Conservation (phyloP, 768 basidiomycete genomes). For the Mycena metata region DNA sequence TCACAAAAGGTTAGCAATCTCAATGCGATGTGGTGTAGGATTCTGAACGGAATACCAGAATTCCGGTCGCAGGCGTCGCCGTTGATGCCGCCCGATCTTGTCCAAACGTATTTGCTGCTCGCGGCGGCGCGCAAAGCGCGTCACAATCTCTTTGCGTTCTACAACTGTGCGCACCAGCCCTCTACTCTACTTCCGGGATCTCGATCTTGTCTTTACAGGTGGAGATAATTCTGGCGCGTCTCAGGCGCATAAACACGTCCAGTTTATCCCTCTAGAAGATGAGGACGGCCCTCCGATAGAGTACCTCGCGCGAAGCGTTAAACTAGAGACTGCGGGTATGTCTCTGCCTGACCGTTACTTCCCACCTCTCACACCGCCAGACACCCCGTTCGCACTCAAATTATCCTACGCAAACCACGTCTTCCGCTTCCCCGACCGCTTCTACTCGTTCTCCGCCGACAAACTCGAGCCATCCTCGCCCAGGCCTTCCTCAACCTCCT, state of each 20-base stretch:
- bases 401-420: conserved; percentile 89
- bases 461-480: conserved; percentile 67
- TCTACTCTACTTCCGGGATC: background rate
- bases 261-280: conserved; percentile 77
- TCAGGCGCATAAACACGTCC: conserved; percentile 93
- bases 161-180: conserved; percentile 75
- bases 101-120: conserved; percentile 81
- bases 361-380: conserved; percentile 50
- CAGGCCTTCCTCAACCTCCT: conserved; percentile 78
- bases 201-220: conserved; percentile 56
- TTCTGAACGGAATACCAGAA: conserved; percentile 55
- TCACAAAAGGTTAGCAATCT: conserved; percentile 77
- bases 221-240: conserved; percentile 88
- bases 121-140: conserved; percentile 74
- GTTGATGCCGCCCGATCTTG: conserved; percentile 82
- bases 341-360: background rate
- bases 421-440: conserved; percentile 66
- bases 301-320: conserved; percentile 67
- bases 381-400: conserved; percentile 77
- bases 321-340: conserved; percentile 71
- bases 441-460: conserved; percentile 53
- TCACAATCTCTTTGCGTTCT: conserved; percentile 82
- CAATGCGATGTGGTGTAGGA: no score
- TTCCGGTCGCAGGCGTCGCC: conserved; percentile 85
- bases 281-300: conserved; percentile 84